These are phyloP conservation scores for Pseudohyphozyma bogoriensis DNA, from an alignment of 768 basidiomycete genomes.

Conservation along the genomic window DNA sequence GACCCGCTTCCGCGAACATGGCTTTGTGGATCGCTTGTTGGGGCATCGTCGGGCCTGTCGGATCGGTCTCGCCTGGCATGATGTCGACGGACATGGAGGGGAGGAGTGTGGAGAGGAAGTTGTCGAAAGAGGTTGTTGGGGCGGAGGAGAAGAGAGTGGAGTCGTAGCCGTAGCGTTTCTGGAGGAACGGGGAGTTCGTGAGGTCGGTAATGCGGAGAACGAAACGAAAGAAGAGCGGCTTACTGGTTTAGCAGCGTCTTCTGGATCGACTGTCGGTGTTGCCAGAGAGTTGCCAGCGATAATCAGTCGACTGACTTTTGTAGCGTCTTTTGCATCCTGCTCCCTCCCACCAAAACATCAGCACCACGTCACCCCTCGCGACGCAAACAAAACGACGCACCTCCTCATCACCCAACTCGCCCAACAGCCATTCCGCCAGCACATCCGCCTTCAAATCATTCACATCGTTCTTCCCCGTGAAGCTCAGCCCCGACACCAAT, in stretches of 20 bases:
- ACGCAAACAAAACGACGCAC: constrained; percentile 24
- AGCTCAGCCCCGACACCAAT: constrained; percentile 69
- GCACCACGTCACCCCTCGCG: too few relatives aligned
- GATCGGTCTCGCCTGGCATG: constrained; percentile 78
- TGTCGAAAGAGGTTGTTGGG: constrained; percentile 60
- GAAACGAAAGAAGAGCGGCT: background rate
- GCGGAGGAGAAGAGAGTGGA: constrained; percentile 58
- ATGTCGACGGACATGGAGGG: constrained; percentile 74
- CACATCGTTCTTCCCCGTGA: constrained; percentile 49
- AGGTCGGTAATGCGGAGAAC: background rate
- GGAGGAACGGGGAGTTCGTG: background rate
- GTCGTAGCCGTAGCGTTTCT: constrained; percentile 63
- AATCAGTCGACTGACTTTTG: constrained; percentile 71
- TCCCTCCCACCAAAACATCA: background rate
- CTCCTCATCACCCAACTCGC: constrained; percentile 62
- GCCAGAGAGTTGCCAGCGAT: constrained; percentile 79
- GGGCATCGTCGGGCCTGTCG: constrained; percentile 76
- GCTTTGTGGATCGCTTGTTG: constrained; percentile 87
- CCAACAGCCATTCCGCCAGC: constrained; percentile 78
- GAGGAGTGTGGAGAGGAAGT: constrained; percentile 62
- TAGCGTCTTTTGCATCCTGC: constrained; percentile 52
- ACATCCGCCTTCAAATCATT: constrained; percentile 62
- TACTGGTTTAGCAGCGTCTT: constrained; percentile 33
- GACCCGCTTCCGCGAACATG: constrained; percentile 58
- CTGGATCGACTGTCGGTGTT: constrained; percentile 43